Conservation (phyloP, 495 filamentous ascomycete genomes). For the Penicillium soppii region DNA sequence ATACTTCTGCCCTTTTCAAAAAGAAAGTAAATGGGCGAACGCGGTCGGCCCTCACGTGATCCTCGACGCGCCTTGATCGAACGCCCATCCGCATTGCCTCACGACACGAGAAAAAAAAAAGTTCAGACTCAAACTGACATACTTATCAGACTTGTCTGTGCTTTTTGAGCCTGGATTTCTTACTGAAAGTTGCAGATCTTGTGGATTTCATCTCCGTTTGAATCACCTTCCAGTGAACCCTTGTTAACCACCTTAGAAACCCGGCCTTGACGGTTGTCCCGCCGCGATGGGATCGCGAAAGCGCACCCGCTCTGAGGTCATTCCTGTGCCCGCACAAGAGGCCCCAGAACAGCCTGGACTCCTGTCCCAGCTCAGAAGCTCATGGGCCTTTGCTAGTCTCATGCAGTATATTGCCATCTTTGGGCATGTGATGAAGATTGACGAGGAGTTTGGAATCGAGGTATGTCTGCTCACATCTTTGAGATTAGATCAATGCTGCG, state of each 20-base stretch:
- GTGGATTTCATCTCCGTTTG: background rate
- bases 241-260: slow-evolving; percentile 5
- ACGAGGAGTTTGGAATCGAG: slow-evolving; percentile 82
- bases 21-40: slow-evolving; percentile 14
- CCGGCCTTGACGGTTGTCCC: slow-evolving; percentile 33
- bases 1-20: background rate
- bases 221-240: slow-evolving; percentile 13
- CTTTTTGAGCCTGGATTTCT: background rate
- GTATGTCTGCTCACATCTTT: slow-evolving; percentile 46
- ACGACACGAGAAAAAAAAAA: slow-evolving; percentile 25
- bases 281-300: slow-evolving; percentile 61
- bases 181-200: slow-evolving; percentile 2
- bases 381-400: slow-evolving; percentile 94
- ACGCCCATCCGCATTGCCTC: slow-evolving; percentile 33
- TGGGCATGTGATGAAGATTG: slow-evolving; percentile 82
- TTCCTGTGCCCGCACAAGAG: slow-evolving; percentile 42
- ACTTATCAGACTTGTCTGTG: background rate
- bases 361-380: slow-evolving; percentile 73
- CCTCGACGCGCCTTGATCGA: slow-evolving; percentile 40
- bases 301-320: slow-evolving; percentile 69
- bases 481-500: background rate
- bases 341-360: slow-evolving; percentile 49
- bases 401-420: slow-evolving; percentile 93
- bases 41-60: slow-evolving; percentile 36
- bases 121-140: background rate